Conservation (phyloP, 805 yeast genomes). For the Wickerhamomyces tratensis region DNA sequence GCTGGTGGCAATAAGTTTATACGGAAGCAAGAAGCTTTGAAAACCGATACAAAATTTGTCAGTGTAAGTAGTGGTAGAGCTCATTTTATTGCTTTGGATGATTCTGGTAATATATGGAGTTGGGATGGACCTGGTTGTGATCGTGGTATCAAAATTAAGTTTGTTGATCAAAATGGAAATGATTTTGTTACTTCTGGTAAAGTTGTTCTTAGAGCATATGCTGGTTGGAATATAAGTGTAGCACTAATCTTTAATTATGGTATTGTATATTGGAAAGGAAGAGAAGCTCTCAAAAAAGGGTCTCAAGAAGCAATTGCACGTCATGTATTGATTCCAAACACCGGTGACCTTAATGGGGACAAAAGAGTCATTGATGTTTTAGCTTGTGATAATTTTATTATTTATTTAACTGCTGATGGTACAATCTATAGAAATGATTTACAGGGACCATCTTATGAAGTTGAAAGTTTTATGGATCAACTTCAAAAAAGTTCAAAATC, state of each 20-base stretch:
- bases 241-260: constrained; percentile 41
- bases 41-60: constrained; percentile 24
- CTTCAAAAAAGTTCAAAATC: constrained; percentile 14
- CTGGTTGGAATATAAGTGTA: constrained; percentile 62
- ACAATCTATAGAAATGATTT: constrained; percentile 15
- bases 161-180: constrained; percentile 19
- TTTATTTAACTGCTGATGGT: constrained; percentile 40
- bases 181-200: constrained; percentile 17
- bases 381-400: constrained; percentile 41
- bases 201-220: constrained; percentile 36
- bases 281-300: constrained; percentile 20
- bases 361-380: constrained; percentile 40
- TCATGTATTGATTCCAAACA: constrained; percentile 30
- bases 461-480: constrained; percentile 24
- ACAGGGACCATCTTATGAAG: constrained; percentile 10
- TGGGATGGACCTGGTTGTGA: constrained; percentile 45
- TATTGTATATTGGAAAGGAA: constrained; percentile 45
- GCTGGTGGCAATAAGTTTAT: not conserved
- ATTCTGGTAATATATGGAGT: constrained; percentile 37
- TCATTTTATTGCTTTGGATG: constrained; percentile 54
- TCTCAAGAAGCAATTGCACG: constrained; percentile 26
- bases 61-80: constrained; percentile 54
- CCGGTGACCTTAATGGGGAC: constrained; percentile 24
- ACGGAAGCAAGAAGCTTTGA: constrained; percentile 11
- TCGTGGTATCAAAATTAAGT: constrained; percentile 34